These are phyloP conservation scores for Acer saccharum DNA, from an alignment of 345 rosid genomes.

Conservation along the genomic window DNA sequence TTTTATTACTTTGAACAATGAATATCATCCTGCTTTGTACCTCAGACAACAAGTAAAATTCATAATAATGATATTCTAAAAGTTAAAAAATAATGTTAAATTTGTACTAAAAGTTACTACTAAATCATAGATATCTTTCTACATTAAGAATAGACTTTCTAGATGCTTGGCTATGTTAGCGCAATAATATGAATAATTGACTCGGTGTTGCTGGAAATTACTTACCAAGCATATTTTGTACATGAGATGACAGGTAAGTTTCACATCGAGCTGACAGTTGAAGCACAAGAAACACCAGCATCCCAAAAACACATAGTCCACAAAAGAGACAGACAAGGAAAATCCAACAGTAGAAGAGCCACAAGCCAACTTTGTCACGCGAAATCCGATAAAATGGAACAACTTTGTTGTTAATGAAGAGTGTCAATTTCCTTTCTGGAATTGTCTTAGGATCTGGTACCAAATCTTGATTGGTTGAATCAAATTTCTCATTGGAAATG, in stretches of 20 bases:
- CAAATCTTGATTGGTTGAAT: background rate
- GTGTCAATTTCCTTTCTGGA: background rate
- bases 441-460: background rate
- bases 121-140: background rate
- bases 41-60: too few species aligned
- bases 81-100: too few species aligned
- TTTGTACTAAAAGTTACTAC: too few species aligned
- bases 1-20: too few species aligned
- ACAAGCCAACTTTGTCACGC: background rate
- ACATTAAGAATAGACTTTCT: background rate
- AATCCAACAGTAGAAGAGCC: background rate
- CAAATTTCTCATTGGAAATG: background rate
- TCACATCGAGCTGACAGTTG: too few species aligned
- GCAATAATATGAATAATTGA: background rate
- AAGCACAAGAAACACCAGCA: too few species aligned
- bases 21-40: too few species aligned
- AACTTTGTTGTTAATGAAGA: background rate
- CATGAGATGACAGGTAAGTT: too few species aligned
- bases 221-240: too few species aligned
- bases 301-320: too few species aligned
- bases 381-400: background rate
- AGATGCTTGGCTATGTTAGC: too few species aligned
- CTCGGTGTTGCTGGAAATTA: background rate
- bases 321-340: background rate
- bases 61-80: too few species aligned